Conservation (phyloP, 2,329 filamentous ascomycete genomes). For the Ustulina deusta region DNA sequence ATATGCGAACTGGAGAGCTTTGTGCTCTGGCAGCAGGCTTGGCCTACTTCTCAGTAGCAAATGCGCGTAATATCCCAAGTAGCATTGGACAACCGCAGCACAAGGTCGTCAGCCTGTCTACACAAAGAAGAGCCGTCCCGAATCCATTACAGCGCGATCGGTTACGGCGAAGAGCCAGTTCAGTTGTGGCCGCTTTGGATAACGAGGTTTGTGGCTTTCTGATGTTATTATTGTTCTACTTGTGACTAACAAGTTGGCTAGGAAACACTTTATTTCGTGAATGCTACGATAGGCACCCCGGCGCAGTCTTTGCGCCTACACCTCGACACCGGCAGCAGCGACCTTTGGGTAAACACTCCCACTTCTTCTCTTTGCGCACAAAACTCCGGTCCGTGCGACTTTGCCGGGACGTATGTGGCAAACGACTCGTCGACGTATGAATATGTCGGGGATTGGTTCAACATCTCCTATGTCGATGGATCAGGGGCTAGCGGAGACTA, state of each 20-base stretch:
- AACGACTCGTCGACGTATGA: slow-evolving; percentile 81
- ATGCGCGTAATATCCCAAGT: slow-evolving; percentile 47
- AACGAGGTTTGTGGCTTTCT: slow-evolving; percentile 62
- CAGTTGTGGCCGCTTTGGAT: slow-evolving; percentile 61
- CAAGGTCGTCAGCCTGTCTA: slow-evolving; percentile 61
- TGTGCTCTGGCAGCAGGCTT: slow-evolving; percentile 47
- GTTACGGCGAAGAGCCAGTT: slow-evolving; percentile 58
- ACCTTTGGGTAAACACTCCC: slow-evolving; percentile 77
- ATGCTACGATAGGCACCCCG: slow-evolving; percentile 72
- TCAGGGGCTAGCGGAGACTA: slow-evolving; percentile 84
- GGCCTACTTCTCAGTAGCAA: slow-evolving; percentile 42
- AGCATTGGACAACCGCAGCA: slow-evolving; percentile 44
- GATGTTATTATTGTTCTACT: background rate
- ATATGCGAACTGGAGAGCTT: slow-evolving; percentile 46
- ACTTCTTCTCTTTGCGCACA: slow-evolving; percentile 69
- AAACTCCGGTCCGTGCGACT: slow-evolving; percentile 64
- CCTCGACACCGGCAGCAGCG: slow-evolving; percentile 76
- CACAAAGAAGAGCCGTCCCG: slow-evolving; percentile 55
- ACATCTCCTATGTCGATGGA: slow-evolving; percentile 89
- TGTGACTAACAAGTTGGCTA: slow-evolving; percentile 44
- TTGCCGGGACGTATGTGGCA: slow-evolving; percentile 75
- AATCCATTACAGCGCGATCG: slow-evolving; percentile 61
- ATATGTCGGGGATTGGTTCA: slow-evolving; percentile 81
- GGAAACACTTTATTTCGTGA: slow-evolving; percentile 74
- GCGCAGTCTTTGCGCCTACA: slow-evolving; percentile 68